Conservation (phyloP, 2,329 filamentous ascomycete species). For the Sordariomycetes sp. region DNA sequence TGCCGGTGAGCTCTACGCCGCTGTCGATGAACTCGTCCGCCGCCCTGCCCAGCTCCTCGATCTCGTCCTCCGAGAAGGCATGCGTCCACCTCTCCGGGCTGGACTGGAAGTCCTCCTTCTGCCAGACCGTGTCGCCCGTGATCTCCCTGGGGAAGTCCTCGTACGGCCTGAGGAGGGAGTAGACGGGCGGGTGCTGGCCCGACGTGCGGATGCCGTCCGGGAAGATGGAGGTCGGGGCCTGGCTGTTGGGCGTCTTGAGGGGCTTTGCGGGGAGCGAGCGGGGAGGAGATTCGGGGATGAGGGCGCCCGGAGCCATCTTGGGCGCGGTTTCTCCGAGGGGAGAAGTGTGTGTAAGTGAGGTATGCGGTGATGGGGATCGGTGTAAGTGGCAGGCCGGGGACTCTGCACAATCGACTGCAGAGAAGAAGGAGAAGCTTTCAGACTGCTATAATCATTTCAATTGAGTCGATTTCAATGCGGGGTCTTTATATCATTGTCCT, state of each 20-base stretch:
- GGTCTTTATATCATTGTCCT: neutral
- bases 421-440: neutral
- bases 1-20: conserved; percentile 60
- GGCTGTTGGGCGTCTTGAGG: conserved; percentile 2
- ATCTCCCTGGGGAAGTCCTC: conserved; percentile 63
- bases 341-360: neutral
- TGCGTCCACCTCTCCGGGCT: conserved; percentile 66
- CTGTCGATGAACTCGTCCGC: conserved; percentile 61
- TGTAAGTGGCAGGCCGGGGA: too few species aligned
- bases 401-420: too few species aligned
- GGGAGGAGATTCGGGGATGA: conserved; percentile 1
- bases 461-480: neutral
- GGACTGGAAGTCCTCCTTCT: conserved; percentile 51
- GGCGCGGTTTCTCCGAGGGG: neutral
- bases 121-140: conserved; percentile 65
- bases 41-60: conserved; percentile 54
- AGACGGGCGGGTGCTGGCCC: conserved; percentile 64
- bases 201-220: conserved; percentile 43
- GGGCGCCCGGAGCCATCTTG: conserved; percentile 4
- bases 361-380: too few species aligned
- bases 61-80: conserved; percentile 54
- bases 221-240: conserved; percentile 19
- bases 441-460: neutral
- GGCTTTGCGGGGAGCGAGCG: too few species aligned
- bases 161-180: conserved; percentile 57